Evolutionary conservation across 225 moss, liverwort and hornwort species (phyloP).

Genomic region (Bryoerythrophyllum caledonicum): DNA sequence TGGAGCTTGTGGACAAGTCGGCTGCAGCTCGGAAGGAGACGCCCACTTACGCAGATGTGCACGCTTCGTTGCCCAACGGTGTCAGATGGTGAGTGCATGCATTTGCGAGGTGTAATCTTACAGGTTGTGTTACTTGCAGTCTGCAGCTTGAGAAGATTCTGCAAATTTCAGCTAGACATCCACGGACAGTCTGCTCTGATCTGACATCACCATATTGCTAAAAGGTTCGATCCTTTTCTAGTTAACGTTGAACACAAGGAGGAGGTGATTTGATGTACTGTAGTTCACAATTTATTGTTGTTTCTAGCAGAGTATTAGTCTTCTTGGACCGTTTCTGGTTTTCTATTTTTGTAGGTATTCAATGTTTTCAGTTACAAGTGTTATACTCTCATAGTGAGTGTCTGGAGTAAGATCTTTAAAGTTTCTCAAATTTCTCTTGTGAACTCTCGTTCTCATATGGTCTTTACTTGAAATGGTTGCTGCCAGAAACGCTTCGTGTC

Average conservation of each 20-base stretch:
- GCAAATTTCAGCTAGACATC: not conserved
- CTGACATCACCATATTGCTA: not conserved
- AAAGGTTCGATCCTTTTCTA: no score
- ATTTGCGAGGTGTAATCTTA: not conserved
- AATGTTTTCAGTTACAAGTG: not conserved
- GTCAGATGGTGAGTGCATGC: conserved; percentile 38
- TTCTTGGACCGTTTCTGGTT: no score
- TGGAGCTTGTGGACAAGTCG: conserved; percentile 15
- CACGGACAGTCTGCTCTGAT: not conserved
- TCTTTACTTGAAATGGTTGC: not conserved
- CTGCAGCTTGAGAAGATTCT: conserved; percentile 11
- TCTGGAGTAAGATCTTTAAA: not conserved
- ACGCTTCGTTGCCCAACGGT: conserved; percentile 1
- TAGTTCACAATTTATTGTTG: no score
- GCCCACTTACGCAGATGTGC: conserved; percentile 24
- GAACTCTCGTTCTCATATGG: not conserved
- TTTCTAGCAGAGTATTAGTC: no score
- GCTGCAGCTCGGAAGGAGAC: conserved; percentile 7
- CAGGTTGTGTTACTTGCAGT: not conserved
- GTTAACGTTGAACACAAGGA: no score
- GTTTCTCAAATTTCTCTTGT: not conserved
- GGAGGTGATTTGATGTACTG: no score
- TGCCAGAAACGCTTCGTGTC: conserved; percentile 17
- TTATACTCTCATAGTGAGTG: not conserved
- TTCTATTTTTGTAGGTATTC: no score